Evolutionary conservation across 257 asterid species (phyloP).

Genomic region (Scutellaria barbata): DNA sequence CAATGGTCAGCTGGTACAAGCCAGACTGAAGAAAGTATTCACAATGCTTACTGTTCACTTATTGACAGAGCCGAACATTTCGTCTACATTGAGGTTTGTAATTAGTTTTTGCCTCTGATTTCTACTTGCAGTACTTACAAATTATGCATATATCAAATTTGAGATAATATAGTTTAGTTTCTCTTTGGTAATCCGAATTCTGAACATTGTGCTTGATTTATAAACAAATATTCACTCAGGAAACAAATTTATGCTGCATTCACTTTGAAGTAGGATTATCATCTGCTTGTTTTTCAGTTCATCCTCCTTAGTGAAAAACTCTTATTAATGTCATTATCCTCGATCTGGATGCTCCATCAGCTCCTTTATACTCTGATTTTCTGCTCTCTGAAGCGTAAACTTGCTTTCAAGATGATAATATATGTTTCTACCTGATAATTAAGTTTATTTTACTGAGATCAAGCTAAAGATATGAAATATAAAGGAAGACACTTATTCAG

Average conservation of each 20-base stretch:
- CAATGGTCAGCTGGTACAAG: constrained; percentile 99
- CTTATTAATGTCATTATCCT: not conserved
- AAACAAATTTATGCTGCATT: constrained; percentile 5
- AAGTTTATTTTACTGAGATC: not conserved
- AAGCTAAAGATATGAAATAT: not conserved
- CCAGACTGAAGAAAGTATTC: constrained; percentile 93
- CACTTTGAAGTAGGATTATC: constrained; percentile 9
- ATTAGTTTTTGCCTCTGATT: constrained; percentile 19
- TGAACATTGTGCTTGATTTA: not conserved
- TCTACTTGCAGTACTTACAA: constrained; percentile 17
- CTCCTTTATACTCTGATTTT: constrained; percentile 9
- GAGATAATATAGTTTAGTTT: not conserved
- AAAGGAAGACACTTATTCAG: not conserved
- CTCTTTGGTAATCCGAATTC: not conserved
- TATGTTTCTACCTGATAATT: constrained; percentile 6
- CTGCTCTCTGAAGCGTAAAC: not conserved
- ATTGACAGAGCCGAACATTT: constrained; percentile 92
- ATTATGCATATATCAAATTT: not conserved
- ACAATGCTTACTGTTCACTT: constrained; percentile 86
- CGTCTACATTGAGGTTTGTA: constrained; percentile 84
- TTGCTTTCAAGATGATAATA: not conserved
- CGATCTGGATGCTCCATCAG: not conserved
- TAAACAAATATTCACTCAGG: not conserved
- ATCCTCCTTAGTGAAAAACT: not conserved
- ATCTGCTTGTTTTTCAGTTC: not conserved